Base-by-base conservation (phyloP, 352 stramenopile species). In the Phytophthora tentaculata region DNA sequence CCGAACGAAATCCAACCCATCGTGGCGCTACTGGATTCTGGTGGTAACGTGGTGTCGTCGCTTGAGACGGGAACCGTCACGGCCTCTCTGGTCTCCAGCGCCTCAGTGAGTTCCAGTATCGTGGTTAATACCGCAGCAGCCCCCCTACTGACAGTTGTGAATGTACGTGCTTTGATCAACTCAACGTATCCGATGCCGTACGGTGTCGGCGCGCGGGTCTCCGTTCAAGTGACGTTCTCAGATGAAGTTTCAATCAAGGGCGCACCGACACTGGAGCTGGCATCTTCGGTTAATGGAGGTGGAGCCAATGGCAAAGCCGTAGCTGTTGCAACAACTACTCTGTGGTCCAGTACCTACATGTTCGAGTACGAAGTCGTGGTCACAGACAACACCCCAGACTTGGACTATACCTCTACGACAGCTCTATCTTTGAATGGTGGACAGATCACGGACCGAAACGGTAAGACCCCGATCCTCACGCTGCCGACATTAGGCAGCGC, bases 291-390 rank as follows among this genome's bases (percentile, higher is more conserved):
- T 22, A 76, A 63, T 17, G 77, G 45, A 8, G 50, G 24, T 52
- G 66, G 67, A 19, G 28, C 66, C 0, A 87, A 83, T 44, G 85
- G 85, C 3, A 57, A 82, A 45, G 84, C 84, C 0, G 74, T 89
- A 57, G 92, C 83, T 48, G 63, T 76, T 20, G 35, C 71, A 24
- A 87, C 79, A 5, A 64, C 83, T 20, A 86, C 78, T 5, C 61
- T 75, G 51, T 96, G 87, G 87, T 76, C 82, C 0, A 86, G 32
- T 2, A 72, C 60, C 12, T 71, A 91, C 23, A 50, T 80, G 22
- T 96, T 96, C 61, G 69, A 87, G 49, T 96, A 96, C 63, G 77
- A 80, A 12, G 78, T 95, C 22, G 68, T 80, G 1, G 43, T 61
- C 0, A 91, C 80, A 1, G 85, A 96, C 37, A 64, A 52, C 13